Percentiles rank a stretch among this genome's conserved stretches.
phyloP scores from a whole-genome alignment of 1,284 basidiomycete genomes.

The Naganishia sp. region DNA sequence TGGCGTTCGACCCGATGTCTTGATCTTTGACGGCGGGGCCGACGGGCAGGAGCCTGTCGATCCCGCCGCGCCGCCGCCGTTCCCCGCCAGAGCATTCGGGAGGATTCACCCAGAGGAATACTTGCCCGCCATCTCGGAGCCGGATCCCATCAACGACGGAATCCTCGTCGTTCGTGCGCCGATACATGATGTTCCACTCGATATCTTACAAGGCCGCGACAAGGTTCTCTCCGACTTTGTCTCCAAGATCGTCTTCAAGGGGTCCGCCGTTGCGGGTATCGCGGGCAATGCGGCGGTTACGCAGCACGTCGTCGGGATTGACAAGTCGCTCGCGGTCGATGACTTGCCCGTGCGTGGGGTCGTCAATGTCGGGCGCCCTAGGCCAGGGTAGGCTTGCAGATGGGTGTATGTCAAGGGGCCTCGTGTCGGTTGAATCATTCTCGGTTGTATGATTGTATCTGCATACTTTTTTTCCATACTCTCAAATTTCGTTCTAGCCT shows the following conservation, averaged over 20 bases:
- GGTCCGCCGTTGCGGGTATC: conserved; percentile 51
- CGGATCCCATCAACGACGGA: conserved; percentile 28
- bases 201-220: conserved; percentile 49
- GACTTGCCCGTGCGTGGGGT: conserved; percentile 48
- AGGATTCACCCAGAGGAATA: conserved; percentile 41
- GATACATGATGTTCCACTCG: conserved; percentile 45
- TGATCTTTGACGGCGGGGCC: conserved; percentile 49
- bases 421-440: neutral
- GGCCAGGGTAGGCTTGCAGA: neutral
- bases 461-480: neutral
- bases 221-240: conserved; percentile 49
- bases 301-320: conserved; percentile 41
- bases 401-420: neutral
- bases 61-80: conserved; percentile 22
- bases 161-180: conserved; percentile 47
- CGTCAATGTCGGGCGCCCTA: conserved; percentile 45
- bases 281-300: conserved; percentile 46
- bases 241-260: conserved; percentile 51
- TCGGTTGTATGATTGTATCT: neutral
- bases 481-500: too few species aligned
- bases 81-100: conserved; percentile 39
- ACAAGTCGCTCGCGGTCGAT: conserved; percentile 39
- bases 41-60: conserved; percentile 31
- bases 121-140: conserved; percentile 25
- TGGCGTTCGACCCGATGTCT: conserved; percentile 48